Base-by-base conservation (phyloP, 495 filamentous ascomycete species). In the Geoglossum glabrum region DNA sequence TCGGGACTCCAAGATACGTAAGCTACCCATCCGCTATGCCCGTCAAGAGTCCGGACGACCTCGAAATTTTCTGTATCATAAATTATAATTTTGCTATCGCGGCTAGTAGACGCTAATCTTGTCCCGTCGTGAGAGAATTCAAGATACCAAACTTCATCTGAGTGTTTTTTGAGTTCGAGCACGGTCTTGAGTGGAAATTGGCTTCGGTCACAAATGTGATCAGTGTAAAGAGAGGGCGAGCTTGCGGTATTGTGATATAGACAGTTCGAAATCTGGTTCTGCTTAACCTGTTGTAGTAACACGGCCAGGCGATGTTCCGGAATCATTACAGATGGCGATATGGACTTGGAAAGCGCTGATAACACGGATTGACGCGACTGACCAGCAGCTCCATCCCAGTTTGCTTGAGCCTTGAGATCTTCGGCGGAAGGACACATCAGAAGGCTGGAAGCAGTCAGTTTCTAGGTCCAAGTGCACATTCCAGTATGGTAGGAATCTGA, bases 311-410 rank as follows among this genome's bases (percentile, higher is more conserved):
- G 85, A 67, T 93, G 87, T 62, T 93, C 86, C 5, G 92, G 93
- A 54, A 99, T 86, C 93, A 99, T 97, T 26, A 95, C 85, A n/a
- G 87, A 89, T 0, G 92, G 92, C 3, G 93, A 93, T 59, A 99
- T 93, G 33, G 79, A 95, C 72, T 87, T 86, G 52, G 90, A 94
- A 26, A 99, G 70, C 45, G 92, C 81, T 5, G 81, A 84, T 27
- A 97, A 73, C 3, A 99, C 73, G 6, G 76, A 70, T 57, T 80
- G 79, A 57, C 92, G 76, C n/a, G 88, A 95, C 52, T 76, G 67
- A 56, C 82, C 86, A 46, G 76, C 67, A n/a, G 90, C 82, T 6
- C 92, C 89, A 68, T 95, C 85, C 90, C 89, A 96, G 9, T 79
- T 73, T 9, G 90, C 86, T 70, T 88, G 84, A n/a, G 69, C 69